Conservation (phyloP, 1,139 yeast genomes). For the Geotrichum reessii region DNA sequence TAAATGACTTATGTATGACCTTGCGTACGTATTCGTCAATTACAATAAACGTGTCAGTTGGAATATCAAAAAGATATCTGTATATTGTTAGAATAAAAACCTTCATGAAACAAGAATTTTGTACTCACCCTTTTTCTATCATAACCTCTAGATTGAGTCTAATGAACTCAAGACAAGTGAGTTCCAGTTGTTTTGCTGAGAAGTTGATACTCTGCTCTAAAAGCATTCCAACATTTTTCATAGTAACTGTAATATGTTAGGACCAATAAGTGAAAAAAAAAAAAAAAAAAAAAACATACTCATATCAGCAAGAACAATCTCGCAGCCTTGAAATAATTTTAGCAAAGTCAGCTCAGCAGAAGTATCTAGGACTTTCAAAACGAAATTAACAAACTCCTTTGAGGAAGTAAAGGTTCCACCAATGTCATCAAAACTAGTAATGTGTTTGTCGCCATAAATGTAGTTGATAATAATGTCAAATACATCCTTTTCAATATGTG, state of each 20-base stretch:
- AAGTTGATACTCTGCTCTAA: slow-evolving; percentile 50
- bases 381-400: slow-evolving; percentile 48
- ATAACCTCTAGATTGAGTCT: slow-evolving; percentile 60
- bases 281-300: slow-evolving; percentile 24
- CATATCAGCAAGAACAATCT: slow-evolving; percentile 55
- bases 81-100: slow-evolving; percentile 4
- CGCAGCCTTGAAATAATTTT: slow-evolving; percentile 56
- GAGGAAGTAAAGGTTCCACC: slow-evolving; percentile 27
- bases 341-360: slow-evolving; percentile 61
- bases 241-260: slow-evolving; percentile 34
- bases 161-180: slow-evolving; percentile 62
- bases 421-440: slow-evolving; percentile 42
- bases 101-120: too few relatives aligned
- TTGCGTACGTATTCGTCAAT: slow-evolving; percentile 10
- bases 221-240: slow-evolving; percentile 57
- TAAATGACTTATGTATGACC: not conserved
- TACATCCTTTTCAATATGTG: slow-evolving; percentile 41
- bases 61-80: slow-evolving; percentile 12
- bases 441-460: slow-evolving; percentile 51
- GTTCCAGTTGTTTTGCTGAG: slow-evolving; percentile 51
- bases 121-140: slow-evolving; percentile 44
- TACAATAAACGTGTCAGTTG: slow-evolving; percentile 1
- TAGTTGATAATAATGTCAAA: slow-evolving; percentile 51
- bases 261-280: not conserved
- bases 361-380: slow-evolving; percentile 55